Conservation (phyloP, 1,284 basidiomycete genomes). For the Flammula alnicola region DNA sequence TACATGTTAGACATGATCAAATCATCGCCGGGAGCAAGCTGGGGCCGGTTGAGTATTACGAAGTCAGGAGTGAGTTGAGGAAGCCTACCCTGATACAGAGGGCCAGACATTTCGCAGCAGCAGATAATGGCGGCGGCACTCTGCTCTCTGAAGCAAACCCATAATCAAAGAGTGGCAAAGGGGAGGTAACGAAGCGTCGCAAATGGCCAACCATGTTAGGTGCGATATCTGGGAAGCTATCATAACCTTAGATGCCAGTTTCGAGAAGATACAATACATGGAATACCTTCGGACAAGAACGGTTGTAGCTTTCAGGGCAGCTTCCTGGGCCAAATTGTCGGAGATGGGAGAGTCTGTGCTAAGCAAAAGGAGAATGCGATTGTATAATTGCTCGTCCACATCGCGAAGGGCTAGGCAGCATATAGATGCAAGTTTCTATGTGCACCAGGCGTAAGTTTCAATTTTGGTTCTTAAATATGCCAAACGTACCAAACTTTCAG, state of each 20-base stretch:
- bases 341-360: slow-evolving; percentile 83
- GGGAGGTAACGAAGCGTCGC: slow-evolving; percentile 87
- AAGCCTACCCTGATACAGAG: slow-evolving; percentile 80
- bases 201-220: slow-evolving; percentile 80
- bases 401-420: slow-evolving; percentile 78
- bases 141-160: slow-evolving; percentile 77
- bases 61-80: not conserved
- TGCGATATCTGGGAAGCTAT: slow-evolving; percentile 82
- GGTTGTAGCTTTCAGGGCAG: slow-evolving; percentile 81
- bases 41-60: slow-evolving; percentile 5
- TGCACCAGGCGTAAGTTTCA: not conserved
- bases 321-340: slow-evolving; percentile 83
- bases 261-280: not conserved
- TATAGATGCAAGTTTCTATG: slow-evolving; percentile 88
- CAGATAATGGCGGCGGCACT: slow-evolving; percentile 76
- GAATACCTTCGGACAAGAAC: slow-evolving; percentile 83
- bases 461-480: not conserved
- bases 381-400: slow-evolving; percentile 73
- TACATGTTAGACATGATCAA: slow-evolving; percentile 96
- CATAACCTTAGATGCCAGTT: not conserved
- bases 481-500: slow-evolving; percentile 71
- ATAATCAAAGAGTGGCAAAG: slow-evolving; percentile 87
- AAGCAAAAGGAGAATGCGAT: slow-evolving; percentile 75
- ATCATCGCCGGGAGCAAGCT: slow-evolving; percentile 89
- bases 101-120: slow-evolving; percentile 89